These are phyloP conservation scores for Cladophialophora exuberans DNA, from an alignment of 2,329 filamentous ascomycete genomes.

Conservation along the genomic window DNA sequence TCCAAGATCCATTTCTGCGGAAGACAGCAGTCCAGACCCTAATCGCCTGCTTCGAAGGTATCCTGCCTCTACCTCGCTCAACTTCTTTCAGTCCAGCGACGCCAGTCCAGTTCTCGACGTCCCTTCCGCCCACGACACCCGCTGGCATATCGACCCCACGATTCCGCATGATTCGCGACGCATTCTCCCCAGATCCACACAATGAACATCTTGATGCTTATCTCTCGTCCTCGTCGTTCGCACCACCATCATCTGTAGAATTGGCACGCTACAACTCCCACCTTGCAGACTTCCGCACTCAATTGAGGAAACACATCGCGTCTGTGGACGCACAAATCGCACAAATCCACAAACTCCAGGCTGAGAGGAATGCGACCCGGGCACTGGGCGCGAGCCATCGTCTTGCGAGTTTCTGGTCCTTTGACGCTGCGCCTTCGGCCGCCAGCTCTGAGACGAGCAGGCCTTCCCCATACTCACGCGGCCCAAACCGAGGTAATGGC, in stretches of 20 bases:
- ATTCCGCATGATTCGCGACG: slow-evolving; percentile 25
- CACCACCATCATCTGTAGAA: slow-evolving; percentile 9
- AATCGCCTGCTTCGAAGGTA: slow-evolving; percentile 29
- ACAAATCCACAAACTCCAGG: slow-evolving; percentile 15
- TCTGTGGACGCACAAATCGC: slow-evolving; percentile 12
- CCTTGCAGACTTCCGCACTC: slow-evolving; percentile 19
- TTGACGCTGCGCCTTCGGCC: not conserved
- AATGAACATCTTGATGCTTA: slow-evolving; percentile 25
- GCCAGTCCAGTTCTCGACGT: no score
- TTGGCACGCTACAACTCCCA: slow-evolving; percentile 20
- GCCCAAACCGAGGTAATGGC: no score
- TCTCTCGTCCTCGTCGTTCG: not conserved
- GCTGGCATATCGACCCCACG: slow-evolving; percentile 20
- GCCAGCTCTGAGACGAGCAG: not conserved
- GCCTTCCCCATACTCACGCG: not conserved
- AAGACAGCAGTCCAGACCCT: slow-evolving; percentile 32
- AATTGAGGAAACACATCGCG: slow-evolving; percentile 18
- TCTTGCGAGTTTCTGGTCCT: slow-evolving; percentile 28
- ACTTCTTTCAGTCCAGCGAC: no score
- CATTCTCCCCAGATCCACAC: slow-evolving; percentile 24
- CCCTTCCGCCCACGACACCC: not conserved
- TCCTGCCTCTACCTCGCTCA: slow-evolving; percentile 16
- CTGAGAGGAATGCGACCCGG: slow-evolving; percentile 13
- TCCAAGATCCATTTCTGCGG: slow-evolving; percentile 23
- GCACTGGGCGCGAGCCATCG: slow-evolving; percentile 16